Evolutionary conservation across 1,284 basidiomycete species (phyloP).

Genomic region (Amylostereum chailletii): DNA sequence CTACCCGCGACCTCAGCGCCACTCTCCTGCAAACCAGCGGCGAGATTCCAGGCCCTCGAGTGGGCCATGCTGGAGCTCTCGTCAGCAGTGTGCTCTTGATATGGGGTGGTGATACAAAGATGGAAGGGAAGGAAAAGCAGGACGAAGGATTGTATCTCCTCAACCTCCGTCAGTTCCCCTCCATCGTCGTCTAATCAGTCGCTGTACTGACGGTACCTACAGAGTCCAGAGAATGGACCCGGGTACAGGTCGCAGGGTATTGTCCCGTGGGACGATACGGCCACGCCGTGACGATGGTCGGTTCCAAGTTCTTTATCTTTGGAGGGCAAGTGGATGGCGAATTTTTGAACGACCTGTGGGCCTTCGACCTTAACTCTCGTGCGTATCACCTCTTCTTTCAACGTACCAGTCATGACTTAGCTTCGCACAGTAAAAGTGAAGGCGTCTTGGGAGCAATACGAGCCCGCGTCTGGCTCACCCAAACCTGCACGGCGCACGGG

Average conservation of each 20-base stretch:
- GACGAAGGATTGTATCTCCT: constrained; percentile 95
- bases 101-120: constrained; percentile 97
- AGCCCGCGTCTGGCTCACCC: constrained; percentile 49
- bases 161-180: constrained; percentile 69
- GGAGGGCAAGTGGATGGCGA: constrained; percentile 96
- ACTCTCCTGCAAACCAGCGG: constrained; percentile 83
- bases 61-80: constrained; percentile 93
- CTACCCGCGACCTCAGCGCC: constrained; percentile 71
- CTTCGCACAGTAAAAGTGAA: constrained; percentile 51
- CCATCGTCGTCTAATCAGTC: constrained; percentile 1
- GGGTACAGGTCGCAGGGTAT: constrained; percentile 68
- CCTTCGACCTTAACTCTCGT: constrained; percentile 93
- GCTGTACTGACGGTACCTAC: constrained; percentile 3
- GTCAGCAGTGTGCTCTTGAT: constrained; percentile 95
- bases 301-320: constrained; percentile 89
- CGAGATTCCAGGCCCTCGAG: constrained; percentile 83
- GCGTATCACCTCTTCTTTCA: constrained; percentile 24
- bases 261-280: constrained; percentile 89
- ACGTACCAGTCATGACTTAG: constrained; percentile 2
- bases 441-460: constrained; percentile 75
- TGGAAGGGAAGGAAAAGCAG: constrained; percentile 69
- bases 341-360: constrained; percentile 95
- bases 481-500: constrained; percentile 87
- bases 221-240: constrained; percentile 93
- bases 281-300: constrained; percentile 91